Percentiles rank a stretch among this genome's conserved stretches.
These are phyloP conservation scores for Globisporangium alternatum DNA, from an alignment of 352 stramenopile genomes.

Conservation along the genomic window DNA sequence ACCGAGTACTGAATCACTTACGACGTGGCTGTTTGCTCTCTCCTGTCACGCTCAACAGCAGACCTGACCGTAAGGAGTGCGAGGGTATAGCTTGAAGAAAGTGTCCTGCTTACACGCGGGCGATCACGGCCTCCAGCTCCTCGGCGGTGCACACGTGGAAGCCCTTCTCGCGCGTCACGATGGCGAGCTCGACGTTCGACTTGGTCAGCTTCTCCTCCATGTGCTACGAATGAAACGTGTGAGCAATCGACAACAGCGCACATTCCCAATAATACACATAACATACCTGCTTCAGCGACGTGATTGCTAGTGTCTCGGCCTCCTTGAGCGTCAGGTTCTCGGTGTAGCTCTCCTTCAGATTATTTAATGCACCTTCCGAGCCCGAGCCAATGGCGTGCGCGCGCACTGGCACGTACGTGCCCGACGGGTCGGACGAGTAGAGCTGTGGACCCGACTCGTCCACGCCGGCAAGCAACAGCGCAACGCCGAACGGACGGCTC, in stretches of 20 bases:
- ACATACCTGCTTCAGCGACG: conserved; percentile 92
- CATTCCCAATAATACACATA: not conserved
- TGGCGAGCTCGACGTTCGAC: conserved; percentile 98
- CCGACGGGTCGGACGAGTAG: conserved; percentile 97
- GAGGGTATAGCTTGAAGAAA: not conserved
- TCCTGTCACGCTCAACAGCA: not conserved
- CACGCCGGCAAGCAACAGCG: conserved; percentile 96
- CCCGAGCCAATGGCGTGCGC: conserved; percentile 98
- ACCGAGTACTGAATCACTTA: not conserved
- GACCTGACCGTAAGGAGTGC: not conserved
- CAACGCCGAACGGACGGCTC: conserved; percentile 98
- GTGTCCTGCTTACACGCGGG: conserved; percentile 49
- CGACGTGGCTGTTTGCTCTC: conserved; percentile 1
- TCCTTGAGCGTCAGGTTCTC: conserved; percentile 95
- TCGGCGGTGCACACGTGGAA: conserved; percentile 95
- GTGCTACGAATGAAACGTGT: conserved; percentile 48
- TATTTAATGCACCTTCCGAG: conserved; percentile 96
- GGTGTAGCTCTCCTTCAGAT: conserved; percentile 98
- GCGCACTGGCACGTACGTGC: conserved; percentile 98
- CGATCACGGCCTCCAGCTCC: conserved; percentile 92
- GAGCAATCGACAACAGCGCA: not conserved
- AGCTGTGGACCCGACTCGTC: conserved; percentile 94
- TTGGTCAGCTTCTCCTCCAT: conserved; percentile 99
- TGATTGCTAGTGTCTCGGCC: conserved; percentile 95
- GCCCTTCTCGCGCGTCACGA: conserved; percentile 93